Conservation (phyloP, 345 rosid genomes). For the Rhodomyrtus tomentosa region DNA sequence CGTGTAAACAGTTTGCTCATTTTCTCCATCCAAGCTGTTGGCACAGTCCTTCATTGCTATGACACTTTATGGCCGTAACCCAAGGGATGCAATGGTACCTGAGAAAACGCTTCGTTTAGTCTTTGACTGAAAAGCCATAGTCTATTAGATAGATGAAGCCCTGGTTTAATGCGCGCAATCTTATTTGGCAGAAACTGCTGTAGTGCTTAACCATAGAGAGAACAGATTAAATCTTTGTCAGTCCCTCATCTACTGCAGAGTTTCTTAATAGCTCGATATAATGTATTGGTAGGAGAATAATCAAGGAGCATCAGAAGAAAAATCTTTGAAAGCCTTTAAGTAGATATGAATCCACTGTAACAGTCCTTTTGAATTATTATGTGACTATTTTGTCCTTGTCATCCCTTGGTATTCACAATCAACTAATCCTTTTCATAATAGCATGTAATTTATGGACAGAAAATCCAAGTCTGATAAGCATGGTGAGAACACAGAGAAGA, state of each 20-base stretch:
- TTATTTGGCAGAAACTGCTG: neutral
- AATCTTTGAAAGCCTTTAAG: neutral
- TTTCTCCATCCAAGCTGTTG: neutral
- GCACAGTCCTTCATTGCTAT: neutral
- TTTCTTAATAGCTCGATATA: neutral
- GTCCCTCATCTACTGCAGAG: neutral
- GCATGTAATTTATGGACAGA: neutral
- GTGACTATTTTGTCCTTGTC: neutral
- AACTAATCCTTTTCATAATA: neutral
- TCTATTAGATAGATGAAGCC: too few relatives aligned
- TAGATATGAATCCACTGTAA: neutral
- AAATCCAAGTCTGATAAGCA: neutral
- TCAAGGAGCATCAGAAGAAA: neutral
- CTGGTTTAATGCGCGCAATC: neutral
- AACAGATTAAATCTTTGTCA: neutral
- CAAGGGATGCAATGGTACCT: neutral
- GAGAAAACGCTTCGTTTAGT: neutral
- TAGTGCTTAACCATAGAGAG: neutral
- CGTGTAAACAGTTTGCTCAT: neutral
- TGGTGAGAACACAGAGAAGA: neutral
- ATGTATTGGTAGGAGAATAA: neutral
- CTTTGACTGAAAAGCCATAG: neutral
- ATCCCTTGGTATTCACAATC: neutral
- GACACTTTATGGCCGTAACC: accelerated
- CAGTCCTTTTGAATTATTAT: neutral